Evolutionary conservation across 257 asterid genomes (phyloP), one percentile per base, ranked within the genome.

Genomic region (Leonotis leonurus): DNA sequence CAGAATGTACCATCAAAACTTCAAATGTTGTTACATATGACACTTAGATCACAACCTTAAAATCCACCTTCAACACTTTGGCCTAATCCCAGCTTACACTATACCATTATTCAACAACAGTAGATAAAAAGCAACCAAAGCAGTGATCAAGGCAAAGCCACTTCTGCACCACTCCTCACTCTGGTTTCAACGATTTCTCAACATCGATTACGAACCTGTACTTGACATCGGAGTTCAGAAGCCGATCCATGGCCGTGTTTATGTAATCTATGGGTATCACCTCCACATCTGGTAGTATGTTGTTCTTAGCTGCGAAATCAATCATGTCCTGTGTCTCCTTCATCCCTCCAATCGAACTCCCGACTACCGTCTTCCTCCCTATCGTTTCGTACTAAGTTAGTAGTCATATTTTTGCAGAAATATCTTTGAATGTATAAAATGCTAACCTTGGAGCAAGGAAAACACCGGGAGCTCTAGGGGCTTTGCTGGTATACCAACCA

Each of bases 201-300:
- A 67, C 44, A 36, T 73, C 78, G 11, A 73, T 67, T 3, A 73
- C 78, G 22, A 73, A 73, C 2, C 89, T 71, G 51, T 82, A 82
- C 68, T 76, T 82, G 17, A 79, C 83, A 36, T 82, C 86, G 3
- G 75, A 64, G 10, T 77, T 82, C 11, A 50, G 41, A 3, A 83
- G 84, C 7, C 89, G 78, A 0, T 83, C 89, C 75, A 83, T 77
- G 0, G 86, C 86, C 0, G 78, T 77, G 73, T 83, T 80, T 6
- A 83, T 65, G 54, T 82, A 79, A 25, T 82, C 83, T 29, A 75
- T 68, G 1, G 78, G 75, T 24, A 81, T 61, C 20, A 81, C 62
- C 78, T 72, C 77, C 58, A 72, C 73, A 30, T 72, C 69, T 16
- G 77, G 48, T 8, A 56, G 14, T 16, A 72, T 60, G 53, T 66